phyloP scores from a whole-genome alignment of 2,329 filamentous ascomycete genomes.

The Keithomyces neogunnii region DNA sequence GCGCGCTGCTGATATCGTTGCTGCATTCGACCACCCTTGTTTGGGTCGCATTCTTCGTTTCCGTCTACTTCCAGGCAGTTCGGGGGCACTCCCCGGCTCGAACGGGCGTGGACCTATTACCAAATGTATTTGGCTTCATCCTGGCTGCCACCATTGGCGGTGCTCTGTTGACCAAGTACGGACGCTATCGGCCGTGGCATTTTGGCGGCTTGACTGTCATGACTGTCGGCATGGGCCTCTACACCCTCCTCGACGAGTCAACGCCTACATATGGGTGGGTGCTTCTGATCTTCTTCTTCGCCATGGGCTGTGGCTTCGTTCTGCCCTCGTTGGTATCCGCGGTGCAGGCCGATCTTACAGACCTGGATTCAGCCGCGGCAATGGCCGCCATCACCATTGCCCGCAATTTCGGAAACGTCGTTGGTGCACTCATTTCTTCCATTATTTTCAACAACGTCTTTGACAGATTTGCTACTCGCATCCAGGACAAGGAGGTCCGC shows the following conservation, averaged over 20 bases:
- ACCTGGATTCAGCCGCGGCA: constrained; percentile 8
- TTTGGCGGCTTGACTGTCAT: neutral
- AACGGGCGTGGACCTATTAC: neutral
- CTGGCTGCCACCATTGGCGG: neutral
- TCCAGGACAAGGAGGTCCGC: no score
- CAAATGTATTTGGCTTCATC: neutral
- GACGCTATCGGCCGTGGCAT: neutral
- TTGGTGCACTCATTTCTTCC: no score
- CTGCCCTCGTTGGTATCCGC: constrained; percentile 33
- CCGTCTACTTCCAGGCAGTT: neutral
- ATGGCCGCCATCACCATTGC: no score
- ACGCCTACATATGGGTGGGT: neutral
- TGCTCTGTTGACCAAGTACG: neutral
- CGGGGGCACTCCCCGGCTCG: neutral
- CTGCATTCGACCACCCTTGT: neutral
- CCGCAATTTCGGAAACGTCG: no score
- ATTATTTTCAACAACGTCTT: no score
- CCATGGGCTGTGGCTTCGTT: neutral
- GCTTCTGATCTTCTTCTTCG: neutral
- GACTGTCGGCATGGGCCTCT: neutral
- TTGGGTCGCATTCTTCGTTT: neutral
- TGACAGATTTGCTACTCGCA: no score
- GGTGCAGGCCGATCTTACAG: constrained; percentile 28
- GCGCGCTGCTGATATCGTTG: neutral
- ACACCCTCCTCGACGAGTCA: neutral